phyloP scores from a whole-genome alignment of 148 eudicot species.

The Rhododendron ovatum region DNA sequence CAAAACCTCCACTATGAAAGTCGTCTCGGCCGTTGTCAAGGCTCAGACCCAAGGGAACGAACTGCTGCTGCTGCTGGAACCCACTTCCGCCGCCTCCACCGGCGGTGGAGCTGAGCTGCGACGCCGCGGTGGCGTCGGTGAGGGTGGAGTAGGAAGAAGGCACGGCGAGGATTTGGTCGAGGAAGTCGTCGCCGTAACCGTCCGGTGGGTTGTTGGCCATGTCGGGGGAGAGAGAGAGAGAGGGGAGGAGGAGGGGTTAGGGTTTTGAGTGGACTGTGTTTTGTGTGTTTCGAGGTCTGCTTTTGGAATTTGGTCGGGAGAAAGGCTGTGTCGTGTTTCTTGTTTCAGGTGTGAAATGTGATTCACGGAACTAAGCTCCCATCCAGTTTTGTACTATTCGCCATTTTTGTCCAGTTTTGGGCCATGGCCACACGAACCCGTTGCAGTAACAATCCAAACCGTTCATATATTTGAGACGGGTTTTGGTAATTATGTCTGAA shows the following conservation, averaged over 20 bases:
- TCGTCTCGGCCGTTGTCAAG: slow-evolving; percentile 33
- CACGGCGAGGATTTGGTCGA: slow-evolving; percentile 41
- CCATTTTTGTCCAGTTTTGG: too few relatives aligned
- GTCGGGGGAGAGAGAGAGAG: slow-evolving; percentile 2
- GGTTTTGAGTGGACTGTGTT: background rate
- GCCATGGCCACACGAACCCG: too few relatives aligned
- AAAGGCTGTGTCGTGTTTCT: background rate
- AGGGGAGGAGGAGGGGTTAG: background rate
- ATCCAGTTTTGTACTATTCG: too few relatives aligned
- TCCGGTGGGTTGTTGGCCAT: slow-evolving; percentile 37
- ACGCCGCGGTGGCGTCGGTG: slow-evolving; percentile 17
- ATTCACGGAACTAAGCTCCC: background rate
- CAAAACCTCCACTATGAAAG: slow-evolving; percentile 14
- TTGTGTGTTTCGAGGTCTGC: background rate
- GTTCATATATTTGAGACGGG: too few relatives aligned
- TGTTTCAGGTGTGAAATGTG: background rate
- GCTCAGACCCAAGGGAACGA: slow-evolving; percentile 42
- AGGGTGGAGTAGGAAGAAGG: slow-evolving; percentile 27
- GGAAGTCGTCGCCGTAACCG: slow-evolving; percentile 43
- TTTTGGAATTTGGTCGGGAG: background rate
- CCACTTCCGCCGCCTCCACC: background rate
- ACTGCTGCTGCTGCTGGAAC: slow-evolving; percentile 18
- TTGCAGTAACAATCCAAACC: too few relatives aligned
- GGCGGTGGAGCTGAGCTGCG: slow-evolving; percentile 11
- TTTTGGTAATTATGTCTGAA: too few relatives aligned